These are phyloP conservation scores for Hysterium pulicare DNA, from an alignment of 2,329 filamentous ascomycete genomes.

Conservation along the genomic window DNA sequence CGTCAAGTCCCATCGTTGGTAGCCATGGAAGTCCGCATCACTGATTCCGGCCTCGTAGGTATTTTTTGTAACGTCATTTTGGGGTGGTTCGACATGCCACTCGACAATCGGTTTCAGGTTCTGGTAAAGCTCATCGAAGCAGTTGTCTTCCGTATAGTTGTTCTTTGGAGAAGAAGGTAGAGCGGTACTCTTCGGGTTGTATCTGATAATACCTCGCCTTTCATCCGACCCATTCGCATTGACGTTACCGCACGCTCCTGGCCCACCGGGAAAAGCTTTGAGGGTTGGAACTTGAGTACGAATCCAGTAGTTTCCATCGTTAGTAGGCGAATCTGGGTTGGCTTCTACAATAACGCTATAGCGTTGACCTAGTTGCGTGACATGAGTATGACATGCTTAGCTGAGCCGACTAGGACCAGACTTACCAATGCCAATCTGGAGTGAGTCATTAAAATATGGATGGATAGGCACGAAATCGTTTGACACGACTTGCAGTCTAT, in stretches of 20 bases:
- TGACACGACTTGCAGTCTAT: slow-evolving; percentile 35
- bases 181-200: slow-evolving; percentile 8
- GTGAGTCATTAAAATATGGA: slow-evolving; percentile 31
- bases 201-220: slow-evolving; percentile 18
- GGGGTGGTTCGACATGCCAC: slow-evolving; percentile 15
- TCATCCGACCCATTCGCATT: slow-evolving; percentile 8
- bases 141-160: slow-evolving; percentile 4
- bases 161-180: not conserved
- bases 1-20: slow-evolving; percentile 13
- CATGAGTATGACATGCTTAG: not conserved
- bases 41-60: slow-evolving; percentile 14
- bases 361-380: slow-evolving; percentile 29
- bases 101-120: slow-evolving; percentile 10
- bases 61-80: slow-evolving; percentile 13
- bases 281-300: slow-evolving; percentile 24
- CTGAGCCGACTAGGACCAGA: not conserved
- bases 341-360: slow-evolving; percentile 44
- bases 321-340: slow-evolving; percentile 27
- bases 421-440: slow-evolving; percentile 37
- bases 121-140: slow-evolving; percentile 9
- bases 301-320: slow-evolving; percentile 42
- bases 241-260: slow-evolving; percentile 3
- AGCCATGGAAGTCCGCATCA: slow-evolving; percentile 1
- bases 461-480: slow-evolving; percentile 32
- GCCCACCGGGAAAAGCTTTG: not conserved